Evolutionary conservation across 352 stramenopile genomes (phyloP).

Genomic region (Phytophthora rubi): DNA sequence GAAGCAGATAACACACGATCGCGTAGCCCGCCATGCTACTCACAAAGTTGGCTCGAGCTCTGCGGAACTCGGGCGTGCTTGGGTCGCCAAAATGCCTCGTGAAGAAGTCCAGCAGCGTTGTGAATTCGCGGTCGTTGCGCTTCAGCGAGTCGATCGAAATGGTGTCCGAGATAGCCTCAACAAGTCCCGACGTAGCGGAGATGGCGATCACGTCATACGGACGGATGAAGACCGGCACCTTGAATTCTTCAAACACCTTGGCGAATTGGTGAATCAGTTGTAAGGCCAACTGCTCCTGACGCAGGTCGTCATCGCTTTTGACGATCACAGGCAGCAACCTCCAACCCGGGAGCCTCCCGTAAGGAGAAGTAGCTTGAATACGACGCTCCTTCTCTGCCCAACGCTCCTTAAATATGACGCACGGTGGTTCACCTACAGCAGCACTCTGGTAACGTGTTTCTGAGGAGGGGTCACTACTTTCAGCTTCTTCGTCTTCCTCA

Average conservation of each 20-base stretch:
- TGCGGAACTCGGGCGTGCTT: slow-evolving; percentile 70
- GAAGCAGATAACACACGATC: slow-evolving; percentile 96
- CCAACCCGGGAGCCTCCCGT: slow-evolving; percentile 87
- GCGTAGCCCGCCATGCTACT: slow-evolving; percentile 90
- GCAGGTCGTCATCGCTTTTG: slow-evolving; percentile 98
- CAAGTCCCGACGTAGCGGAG: slow-evolving; percentile 92
- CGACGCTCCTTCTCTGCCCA: slow-evolving; percentile 95
- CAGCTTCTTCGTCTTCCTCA: slow-evolving; percentile 58
- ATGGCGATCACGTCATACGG: slow-evolving; percentile 98
- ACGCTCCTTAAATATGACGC: slow-evolving; percentile 94
- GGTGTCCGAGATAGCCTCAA: slow-evolving; percentile 97
- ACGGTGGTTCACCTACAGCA: slow-evolving; percentile 47
- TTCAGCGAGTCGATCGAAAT: slow-evolving; percentile 98
- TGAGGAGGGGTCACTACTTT: slow-evolving; percentile 30
- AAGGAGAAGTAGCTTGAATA: slow-evolving; percentile 87
- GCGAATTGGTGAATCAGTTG: slow-evolving; percentile 96
- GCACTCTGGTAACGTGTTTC: slow-evolving; percentile 19
- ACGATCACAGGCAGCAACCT: slow-evolving; percentile 95
- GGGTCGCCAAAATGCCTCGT: slow-evolving; percentile 90
- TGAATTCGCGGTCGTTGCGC: slow-evolving; percentile 94
- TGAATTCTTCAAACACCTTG: slow-evolving; percentile 94
- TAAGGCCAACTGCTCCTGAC: slow-evolving; percentile 97
- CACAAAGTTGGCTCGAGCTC: slow-evolving; percentile 89
- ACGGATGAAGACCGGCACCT: slow-evolving; percentile 94
- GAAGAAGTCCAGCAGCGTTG: slow-evolving; percentile 95